Base-by-base conservation (phyloP, 371 early-diverging fungal species). In the Circinella minor region DNA sequence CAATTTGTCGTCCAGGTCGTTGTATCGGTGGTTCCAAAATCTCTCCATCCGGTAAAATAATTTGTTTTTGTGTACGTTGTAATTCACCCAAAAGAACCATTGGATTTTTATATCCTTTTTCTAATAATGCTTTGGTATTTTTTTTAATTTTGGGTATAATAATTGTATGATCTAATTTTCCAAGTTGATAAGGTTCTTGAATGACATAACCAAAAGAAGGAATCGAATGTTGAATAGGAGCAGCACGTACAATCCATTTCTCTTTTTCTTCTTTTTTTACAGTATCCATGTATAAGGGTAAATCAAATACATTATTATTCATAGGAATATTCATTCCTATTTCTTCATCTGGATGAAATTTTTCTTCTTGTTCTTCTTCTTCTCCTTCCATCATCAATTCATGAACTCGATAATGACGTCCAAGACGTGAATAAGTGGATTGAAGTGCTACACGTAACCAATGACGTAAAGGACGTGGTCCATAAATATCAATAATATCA, bases 161-260 rank as follows among this genome's bases (percentile, higher is more conserved):
- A 4, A 63, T 64, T 11, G 79, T 72, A 9, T 67, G 70, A 34
- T 82, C 74, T 9, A 90, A 63, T 59, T 80, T 83, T 0, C 89
- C 89, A 0, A 77, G 78, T 11, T 66, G 39, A 13, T 66, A 66
- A 9, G 78, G 80, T 66, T 88, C 88, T 8, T 69, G 67, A n/a
- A 88, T 64, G 0, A 85, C 72, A 71, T 76, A 90, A 1, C 89
- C 90, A 4, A 88, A 66, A 0, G 85, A 79, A 1, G 90, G 85
- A 55, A 88, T 82, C 0, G 86, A 83, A 67, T 90, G 89, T 8
- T 67, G 54, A 36, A 88, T 86, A 1, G 83, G 79, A 1, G 79
- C 78, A 3, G 83, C 86, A 15, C 65, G 61, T 0, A 88, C 84
- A 20, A 68, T 70, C 59, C 77, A 78, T 20, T 39, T 55, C 15